Evolutionary conservation across 805 yeast genomes (phyloP).

Genomic region (Wickerhamiella nectarea): DNA sequence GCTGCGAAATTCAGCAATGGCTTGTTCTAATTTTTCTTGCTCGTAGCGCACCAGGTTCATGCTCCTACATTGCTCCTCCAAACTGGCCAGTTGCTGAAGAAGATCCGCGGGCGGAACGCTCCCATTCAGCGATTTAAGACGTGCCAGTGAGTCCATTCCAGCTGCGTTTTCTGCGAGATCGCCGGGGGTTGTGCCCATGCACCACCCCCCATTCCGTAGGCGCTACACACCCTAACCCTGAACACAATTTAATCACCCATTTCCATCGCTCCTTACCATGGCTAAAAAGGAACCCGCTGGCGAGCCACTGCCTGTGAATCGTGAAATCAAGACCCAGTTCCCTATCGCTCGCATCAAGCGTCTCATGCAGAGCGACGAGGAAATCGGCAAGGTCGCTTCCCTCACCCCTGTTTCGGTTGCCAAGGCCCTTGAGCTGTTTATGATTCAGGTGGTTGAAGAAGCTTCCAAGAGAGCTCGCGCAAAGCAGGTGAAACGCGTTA

Average conservation of each 20-base stretch:
- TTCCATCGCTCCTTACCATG: background rate
- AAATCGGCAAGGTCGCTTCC: conserved; percentile 95
- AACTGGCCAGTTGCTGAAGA: background rate
- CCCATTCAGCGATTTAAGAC: background rate
- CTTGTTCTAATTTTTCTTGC: background rate
- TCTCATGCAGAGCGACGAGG: conserved; percentile 96
- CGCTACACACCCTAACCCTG: background rate
- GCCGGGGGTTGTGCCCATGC: background rate
- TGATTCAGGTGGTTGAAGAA: conserved; percentile 78
- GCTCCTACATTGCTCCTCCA: background rate
- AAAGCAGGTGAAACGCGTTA: conserved; percentile 65
- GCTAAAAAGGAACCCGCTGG: conserved; percentile 9
- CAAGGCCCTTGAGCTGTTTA: conserved; percentile 80
- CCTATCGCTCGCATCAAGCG: conserved; percentile 78
- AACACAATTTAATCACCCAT: background rate
- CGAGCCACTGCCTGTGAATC: conserved; percentile 15
- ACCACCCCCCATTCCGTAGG: background rate
- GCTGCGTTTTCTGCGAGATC: background rate
- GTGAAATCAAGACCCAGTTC: conserved; percentile 30
- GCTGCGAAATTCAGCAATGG: background rate
- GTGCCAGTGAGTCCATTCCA: background rate
- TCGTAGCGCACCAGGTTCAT: background rate
- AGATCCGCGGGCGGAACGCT: background rate
- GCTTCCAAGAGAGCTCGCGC: conserved; percentile 63
- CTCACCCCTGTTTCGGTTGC: conserved; percentile 98